phyloP scores from a whole-genome alignment of 345 rosid genomes.

The Eucalyptus brandiana region DNA sequence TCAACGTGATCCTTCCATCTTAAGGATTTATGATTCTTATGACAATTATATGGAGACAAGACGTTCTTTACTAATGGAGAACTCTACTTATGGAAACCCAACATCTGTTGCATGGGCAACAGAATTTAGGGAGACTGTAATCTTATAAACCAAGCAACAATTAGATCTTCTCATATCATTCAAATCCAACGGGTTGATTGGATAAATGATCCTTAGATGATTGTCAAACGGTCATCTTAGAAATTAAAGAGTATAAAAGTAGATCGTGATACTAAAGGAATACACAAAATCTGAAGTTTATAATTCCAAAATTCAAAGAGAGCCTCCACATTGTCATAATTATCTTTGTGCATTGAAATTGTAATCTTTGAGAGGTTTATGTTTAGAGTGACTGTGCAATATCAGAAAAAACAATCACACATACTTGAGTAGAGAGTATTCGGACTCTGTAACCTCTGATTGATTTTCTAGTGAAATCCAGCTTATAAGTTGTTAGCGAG shows the following conservation, averaged over 20 bases:
- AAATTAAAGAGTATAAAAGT: background rate
- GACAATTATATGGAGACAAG: background rate
- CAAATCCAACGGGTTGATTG: too few species aligned
- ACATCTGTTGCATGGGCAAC: background rate
- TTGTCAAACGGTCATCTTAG: background rate
- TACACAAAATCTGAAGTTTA: background rate
- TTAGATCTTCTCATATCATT: background rate
- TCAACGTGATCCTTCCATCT: background rate
- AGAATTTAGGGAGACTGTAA: rapidly evolving
- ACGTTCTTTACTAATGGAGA: background rate
- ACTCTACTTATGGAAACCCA: background rate
- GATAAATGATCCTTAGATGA: background rate
- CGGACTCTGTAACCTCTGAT: too few species aligned
- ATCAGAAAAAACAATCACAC: background rate
- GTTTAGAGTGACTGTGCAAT: background rate
- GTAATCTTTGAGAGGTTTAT: background rate
- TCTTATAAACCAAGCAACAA: background rate
- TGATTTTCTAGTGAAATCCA: background rate
- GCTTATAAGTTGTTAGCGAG: rapidly evolving
- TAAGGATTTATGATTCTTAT: background rate
- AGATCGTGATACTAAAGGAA: background rate
- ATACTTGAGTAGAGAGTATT: background rate
- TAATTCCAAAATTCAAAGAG: background rate
- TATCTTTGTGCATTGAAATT: background rate
- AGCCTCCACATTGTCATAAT: background rate